Evolutionary conservation across 164 flowering plant species (phyloP).

Genomic region (Vitis riparia): DNA sequence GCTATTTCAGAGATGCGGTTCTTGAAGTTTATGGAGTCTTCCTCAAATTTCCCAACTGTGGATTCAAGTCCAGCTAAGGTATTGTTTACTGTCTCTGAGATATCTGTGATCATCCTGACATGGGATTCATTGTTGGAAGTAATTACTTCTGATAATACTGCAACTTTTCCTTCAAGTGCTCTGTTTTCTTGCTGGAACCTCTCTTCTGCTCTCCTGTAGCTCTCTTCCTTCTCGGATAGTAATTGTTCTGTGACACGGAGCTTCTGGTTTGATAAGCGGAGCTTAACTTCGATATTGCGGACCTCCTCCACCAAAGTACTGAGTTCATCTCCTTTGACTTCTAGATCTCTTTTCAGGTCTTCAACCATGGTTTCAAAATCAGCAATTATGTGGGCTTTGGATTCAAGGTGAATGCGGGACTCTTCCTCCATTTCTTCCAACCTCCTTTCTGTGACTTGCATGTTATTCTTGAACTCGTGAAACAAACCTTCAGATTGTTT

Average conservation of each 20-base stretch:
- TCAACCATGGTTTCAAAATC: slow-evolving; percentile 31
- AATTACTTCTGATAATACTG: slow-evolving; percentile 23
- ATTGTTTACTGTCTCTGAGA: slow-evolving; percentile 35
- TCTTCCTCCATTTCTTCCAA: slow-evolving; percentile 40
- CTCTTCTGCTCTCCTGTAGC: slow-evolving; percentile 23
- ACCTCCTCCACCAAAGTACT: slow-evolving; percentile 31
- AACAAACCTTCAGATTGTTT: slow-evolving; percentile 27
- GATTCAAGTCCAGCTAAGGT: slow-evolving; percentile 35
- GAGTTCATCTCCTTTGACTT: slow-evolving; percentile 41
- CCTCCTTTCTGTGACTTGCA: slow-evolving; percentile 34
- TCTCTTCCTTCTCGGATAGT: slow-evolving; percentile 46
- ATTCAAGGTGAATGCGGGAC: slow-evolving; percentile 19
- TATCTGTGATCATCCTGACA: slow-evolving; percentile 24
- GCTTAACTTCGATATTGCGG: slow-evolving; percentile 41
- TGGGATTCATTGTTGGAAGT: slow-evolving; percentile 29
- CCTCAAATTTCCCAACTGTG: slow-evolving; percentile 30
- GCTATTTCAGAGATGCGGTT: slow-evolving; percentile 21
- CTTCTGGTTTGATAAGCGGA: slow-evolving; percentile 55
- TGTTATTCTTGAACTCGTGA: slow-evolving; percentile 30
- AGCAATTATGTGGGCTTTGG: slow-evolving; percentile 31
- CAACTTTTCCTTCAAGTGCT: slow-evolving; percentile 32
- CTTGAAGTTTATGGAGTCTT: slow-evolving; percentile 25
- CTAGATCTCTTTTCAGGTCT: slow-evolving; percentile 37
- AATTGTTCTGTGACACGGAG: slow-evolving; percentile 55
- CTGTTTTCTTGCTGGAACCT: slow-evolving; percentile 29